Evolutionary conservation across 2,329 filamentous ascomycete genomes (phyloP), one percentile per base, ranked within the genome.

Genomic region (Bipolaris gigantea): DNA sequence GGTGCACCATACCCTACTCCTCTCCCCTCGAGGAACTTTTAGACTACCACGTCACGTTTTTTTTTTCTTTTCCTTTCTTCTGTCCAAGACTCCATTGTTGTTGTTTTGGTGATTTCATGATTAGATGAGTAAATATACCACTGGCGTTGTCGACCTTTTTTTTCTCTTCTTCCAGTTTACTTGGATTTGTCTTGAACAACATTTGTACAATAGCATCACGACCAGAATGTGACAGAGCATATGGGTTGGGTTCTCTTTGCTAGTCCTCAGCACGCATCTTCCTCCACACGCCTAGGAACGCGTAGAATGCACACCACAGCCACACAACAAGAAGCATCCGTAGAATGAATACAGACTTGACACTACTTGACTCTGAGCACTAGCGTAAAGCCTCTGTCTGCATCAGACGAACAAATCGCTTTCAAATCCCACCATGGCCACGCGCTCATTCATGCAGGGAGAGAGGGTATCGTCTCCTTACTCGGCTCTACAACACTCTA

Each of bases 1-100:
- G 65, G 5, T 58, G 59, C 50, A 53, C 27, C 27, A 10, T 30
- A 54, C 23, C 47, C 61, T 16, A 59, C 62, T 3, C 61, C 63
- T 10, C 48, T 68, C 1, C 38, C 67, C 3, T 69, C 68, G 45
- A 57, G 62, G 44, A 72, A 72, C 50, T 70, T 69, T 42, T 71
- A 70, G 57, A 34, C 33, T 7, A 27, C 6, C n/a, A 42, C 11
- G 23, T 32, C n/a, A 53, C 40, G 7, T 27, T 27, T 27, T 27
- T 27, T 3, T 32, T n/a, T n/a, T 21, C 21, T 21, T 5, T 3
- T 21, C 21, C 5, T 45, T 40, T 50, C 56, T 44, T 36, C 50
- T 57, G 38, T 55, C 23, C 55, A 45, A 33, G 41, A 47, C 41
- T 53, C 27, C 19, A n/a, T 48, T 5, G 41, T 39, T 25, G 18